These are phyloP conservation scores for Fusarium nurragi DNA, from an alignment of 2,329 filamentous ascomycete genomes.

Conservation along the genomic window DNA sequence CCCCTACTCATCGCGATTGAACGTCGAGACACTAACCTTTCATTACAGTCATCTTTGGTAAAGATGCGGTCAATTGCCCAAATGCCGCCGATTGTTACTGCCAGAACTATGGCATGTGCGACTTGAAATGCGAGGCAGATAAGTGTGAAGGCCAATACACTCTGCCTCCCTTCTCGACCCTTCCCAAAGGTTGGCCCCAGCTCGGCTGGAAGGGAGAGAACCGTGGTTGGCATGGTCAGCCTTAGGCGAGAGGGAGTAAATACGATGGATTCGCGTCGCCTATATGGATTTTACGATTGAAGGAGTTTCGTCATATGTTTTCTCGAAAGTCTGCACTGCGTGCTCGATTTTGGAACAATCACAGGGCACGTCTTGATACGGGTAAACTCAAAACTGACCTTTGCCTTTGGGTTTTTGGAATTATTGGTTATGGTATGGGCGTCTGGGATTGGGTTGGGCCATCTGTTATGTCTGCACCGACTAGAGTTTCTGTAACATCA, in stretches of 20 bases:
- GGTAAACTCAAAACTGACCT: neutral
- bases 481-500: slow-evolving; percentile 35
- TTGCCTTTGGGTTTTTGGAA: slow-evolving; percentile 27
- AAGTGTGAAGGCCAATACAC: slow-evolving; percentile 67
- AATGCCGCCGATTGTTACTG: slow-evolving; percentile 71
- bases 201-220: slow-evolving; percentile 44
- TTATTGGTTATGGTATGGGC: slow-evolving; percentile 32
- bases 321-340: slow-evolving; percentile 7
- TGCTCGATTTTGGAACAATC: slow-evolving; percentile 2
- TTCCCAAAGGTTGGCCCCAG: slow-evolving; percentile 70
- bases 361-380: slow-evolving; percentile 1
- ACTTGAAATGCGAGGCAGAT: slow-evolving; percentile 53
- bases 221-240: slow-evolving; percentile 40
- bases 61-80: slow-evolving; percentile 68
- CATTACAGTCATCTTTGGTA: slow-evolving; percentile 65
- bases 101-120: slow-evolving; percentile 71
- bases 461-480: slow-evolving; percentile 34
- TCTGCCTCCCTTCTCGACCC: slow-evolving; percentile 64
- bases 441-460: slow-evolving; percentile 37
- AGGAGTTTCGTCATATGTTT: slow-evolving; percentile 7
- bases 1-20: neutral
- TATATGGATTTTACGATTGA: slow-evolving; percentile 21
- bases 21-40: slow-evolving; percentile 17
- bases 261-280: slow-evolving; percentile 2
- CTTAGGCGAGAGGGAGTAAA: slow-evolving; percentile 13